Percentiles rank a stretch among this genome's conserved stretches.
phyloP scores from a whole-genome alignment of 192 early-diverging fungal genomes.

The Irineochytrium annulatum region DNA sequence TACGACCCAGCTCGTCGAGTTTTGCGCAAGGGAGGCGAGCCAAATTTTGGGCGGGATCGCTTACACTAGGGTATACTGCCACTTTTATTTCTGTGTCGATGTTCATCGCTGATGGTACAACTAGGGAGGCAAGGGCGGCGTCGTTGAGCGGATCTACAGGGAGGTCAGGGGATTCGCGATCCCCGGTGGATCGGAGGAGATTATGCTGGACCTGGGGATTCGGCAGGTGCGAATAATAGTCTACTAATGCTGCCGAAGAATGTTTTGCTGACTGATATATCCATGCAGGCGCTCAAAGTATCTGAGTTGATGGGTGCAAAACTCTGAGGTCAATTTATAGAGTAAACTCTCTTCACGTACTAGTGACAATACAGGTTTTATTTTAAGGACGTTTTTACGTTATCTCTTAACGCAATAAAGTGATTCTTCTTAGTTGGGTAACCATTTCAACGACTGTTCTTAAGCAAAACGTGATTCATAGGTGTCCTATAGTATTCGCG shows the following conservation, averaged over 20 bases:
- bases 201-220: slow-evolving; percentile 40
- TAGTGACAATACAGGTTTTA: no score
- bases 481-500: no score
- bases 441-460: no score
- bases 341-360: no score
- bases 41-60: slow-evolving; percentile 58
- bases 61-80: slow-evolving; percentile 27
- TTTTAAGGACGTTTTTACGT: no score
- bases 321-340: slow-evolving; percentile 7
- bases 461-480: no score
- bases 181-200: slow-evolving; percentile 38
- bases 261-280: background rate
- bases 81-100: background rate
- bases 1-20: slow-evolving; percentile 41
- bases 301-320: slow-evolving; percentile 23
- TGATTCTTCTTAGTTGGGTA: no score
- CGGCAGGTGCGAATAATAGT: slow-evolving; percentile 4
- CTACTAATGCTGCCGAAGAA: no score
- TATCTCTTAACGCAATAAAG: no score
- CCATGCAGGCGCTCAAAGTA: slow-evolving; percentile 18
- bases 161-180: slow-evolving; percentile 34
- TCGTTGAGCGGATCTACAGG: slow-evolving; percentile 29
- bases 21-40: slow-evolving; percentile 49
- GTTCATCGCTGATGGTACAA: background rate
- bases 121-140: slow-evolving; percentile 31